phyloP scores from a whole-genome alignment of 2,329 filamentous ascomycete genomes.

The Dactylellina leptospora region DNA sequence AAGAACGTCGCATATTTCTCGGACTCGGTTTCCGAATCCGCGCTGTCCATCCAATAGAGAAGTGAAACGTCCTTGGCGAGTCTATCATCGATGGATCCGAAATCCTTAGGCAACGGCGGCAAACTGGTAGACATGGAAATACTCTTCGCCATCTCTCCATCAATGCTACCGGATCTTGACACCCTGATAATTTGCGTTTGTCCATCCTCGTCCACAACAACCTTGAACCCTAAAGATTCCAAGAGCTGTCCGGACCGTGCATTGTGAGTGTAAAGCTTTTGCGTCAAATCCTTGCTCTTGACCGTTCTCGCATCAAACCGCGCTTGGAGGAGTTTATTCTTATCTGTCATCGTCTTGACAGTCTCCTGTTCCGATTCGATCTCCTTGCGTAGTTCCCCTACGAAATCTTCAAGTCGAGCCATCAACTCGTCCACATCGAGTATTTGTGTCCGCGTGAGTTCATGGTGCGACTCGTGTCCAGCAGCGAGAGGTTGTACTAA shows the following conservation, averaged over 20 bases:
- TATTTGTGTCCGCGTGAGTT: slow-evolving; percentile 42
- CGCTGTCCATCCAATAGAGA: slow-evolving; percentile 81
- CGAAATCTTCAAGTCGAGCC: slow-evolving; percentile 60
- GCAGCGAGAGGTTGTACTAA: slow-evolving; percentile 23
- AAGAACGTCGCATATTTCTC: slow-evolving; percentile 79
- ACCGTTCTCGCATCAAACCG: slow-evolving; percentile 75
- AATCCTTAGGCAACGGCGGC: slow-evolving; percentile 45
- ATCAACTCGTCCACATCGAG: slow-evolving; percentile 58
- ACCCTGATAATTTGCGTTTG: slow-evolving; percentile 57
- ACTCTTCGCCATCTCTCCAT: slow-evolving; percentile 62
- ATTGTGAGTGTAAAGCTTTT: slow-evolving; percentile 82
- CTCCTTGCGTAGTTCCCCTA: slow-evolving; percentile 60
- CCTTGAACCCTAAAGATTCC: slow-evolving; percentile 84
- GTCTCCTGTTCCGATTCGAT: slow-evolving; percentile 64
- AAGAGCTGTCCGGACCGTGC: slow-evolving; percentile 83
- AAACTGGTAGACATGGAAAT: slow-evolving; percentile 61
- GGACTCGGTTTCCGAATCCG: slow-evolving; percentile 72
- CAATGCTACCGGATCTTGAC: slow-evolving; percentile 55
- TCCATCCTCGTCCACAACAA: slow-evolving; percentile 71
- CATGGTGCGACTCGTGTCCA: slow-evolving; percentile 41
- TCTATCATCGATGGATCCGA: slow-evolving; percentile 44
- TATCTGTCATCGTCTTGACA: slow-evolving; percentile 64
- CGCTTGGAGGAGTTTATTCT: slow-evolving; percentile 65
- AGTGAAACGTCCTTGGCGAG: slow-evolving; percentile 70
- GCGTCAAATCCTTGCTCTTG: slow-evolving; percentile 82